Evolutionary conservation across 2,329 filamentous ascomycete species (phyloP).

Genomic region (Aspergillus sp.): DNA sequence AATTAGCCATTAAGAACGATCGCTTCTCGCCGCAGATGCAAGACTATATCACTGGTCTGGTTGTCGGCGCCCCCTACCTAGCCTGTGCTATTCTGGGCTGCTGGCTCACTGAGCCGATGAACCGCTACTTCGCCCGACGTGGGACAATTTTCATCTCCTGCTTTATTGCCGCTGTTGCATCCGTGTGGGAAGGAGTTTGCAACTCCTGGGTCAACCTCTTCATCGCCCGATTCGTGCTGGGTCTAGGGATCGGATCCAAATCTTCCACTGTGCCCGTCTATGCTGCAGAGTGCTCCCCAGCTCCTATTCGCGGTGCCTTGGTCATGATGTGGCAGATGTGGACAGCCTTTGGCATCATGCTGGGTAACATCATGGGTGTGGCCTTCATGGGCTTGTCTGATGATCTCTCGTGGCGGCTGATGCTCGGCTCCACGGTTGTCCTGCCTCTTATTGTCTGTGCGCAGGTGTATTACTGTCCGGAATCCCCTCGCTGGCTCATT

Average conservation of each 20-base stretch:
- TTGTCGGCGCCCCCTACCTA: slow-evolving; percentile 47
- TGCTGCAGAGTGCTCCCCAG: slow-evolving; percentile 49
- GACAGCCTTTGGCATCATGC: slow-evolving; percentile 47
- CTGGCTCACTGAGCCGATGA: slow-evolving; percentile 50
- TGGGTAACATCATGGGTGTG: slow-evolving; percentile 51
- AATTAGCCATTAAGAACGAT: slow-evolving; percentile 13
- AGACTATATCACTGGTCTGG: slow-evolving; percentile 41
- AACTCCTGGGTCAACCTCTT: slow-evolving; percentile 45
- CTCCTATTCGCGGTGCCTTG: slow-evolving; percentile 49
- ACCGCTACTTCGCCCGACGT: slow-evolving; percentile 45
- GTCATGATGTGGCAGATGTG: slow-evolving; percentile 56
- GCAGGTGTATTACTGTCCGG: slow-evolving; percentile 66
- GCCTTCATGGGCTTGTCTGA: slow-evolving; percentile 41
- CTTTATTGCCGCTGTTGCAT: slow-evolving; percentile 41
- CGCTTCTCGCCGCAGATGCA: slow-evolving; percentile 16
- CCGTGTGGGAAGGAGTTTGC: slow-evolving; percentile 43
- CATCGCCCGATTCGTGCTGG: slow-evolving; percentile 42
- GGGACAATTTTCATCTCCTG: slow-evolving; percentile 46
- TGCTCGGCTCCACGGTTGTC: slow-evolving; percentile 67
- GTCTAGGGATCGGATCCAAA: slow-evolving; percentile 44
- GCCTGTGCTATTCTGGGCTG: slow-evolving; percentile 46
- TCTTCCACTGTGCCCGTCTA: slow-evolving; percentile 49
- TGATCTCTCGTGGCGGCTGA: slow-evolving; percentile 65
- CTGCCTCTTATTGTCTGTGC: slow-evolving; percentile 55
- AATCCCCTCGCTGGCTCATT: slow-evolving; percentile 53